phyloP scores from a whole-genome alignment of 495 filamentous ascomycete species.

The Xylaria castorea region DNA sequence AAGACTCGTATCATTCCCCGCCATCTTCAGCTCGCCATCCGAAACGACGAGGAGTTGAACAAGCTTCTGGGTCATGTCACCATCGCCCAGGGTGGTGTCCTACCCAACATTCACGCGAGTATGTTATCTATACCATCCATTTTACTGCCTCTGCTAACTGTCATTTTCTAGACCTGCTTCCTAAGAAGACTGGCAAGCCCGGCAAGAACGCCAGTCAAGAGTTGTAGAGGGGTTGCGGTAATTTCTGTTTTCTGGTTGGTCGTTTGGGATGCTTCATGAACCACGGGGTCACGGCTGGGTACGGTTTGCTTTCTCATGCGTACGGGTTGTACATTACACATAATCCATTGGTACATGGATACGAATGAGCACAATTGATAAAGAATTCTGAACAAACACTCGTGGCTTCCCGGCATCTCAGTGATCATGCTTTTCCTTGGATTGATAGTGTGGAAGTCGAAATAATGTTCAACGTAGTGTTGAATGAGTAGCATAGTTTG shows the following conservation, averaged over 20 bases:
- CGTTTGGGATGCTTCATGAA: conserved; percentile 75
- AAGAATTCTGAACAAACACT: conserved; percentile 29
- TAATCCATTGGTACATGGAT: conserved; percentile 74
- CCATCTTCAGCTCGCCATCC: conserved; percentile 98
- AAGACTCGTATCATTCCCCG: conserved; percentile 99
- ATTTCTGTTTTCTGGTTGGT: conserved; percentile 70
- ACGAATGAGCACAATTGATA: conserved; percentile 61
- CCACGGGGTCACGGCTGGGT: conserved; percentile 86
- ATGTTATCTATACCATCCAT: conserved; percentile 50
- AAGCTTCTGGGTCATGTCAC: conserved; percentile 99
- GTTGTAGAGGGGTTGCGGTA: conserved; percentile 65
- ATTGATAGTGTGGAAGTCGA: neutral
- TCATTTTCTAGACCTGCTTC: conserved; percentile 76
- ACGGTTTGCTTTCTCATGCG: conserved; percentile 77
- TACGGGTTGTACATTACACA: conserved; percentile 88
- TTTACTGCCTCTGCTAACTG: conserved; percentile 50
- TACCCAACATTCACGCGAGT: conserved; percentile 99
- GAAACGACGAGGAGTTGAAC: conserved; percentile 99
- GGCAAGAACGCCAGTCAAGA: conserved; percentile 92
- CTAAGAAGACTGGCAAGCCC: conserved; percentile 96
- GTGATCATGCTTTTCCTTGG: neutral
- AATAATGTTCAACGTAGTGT: neutral
- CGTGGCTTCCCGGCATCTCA: neutral
- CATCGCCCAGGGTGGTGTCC: conserved; percentile 98
- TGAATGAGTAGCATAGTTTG: neutral